Conservation (phyloP, 2,329 filamentous ascomycete genomes). For the Bimuria novae-zelandiae region DNA sequence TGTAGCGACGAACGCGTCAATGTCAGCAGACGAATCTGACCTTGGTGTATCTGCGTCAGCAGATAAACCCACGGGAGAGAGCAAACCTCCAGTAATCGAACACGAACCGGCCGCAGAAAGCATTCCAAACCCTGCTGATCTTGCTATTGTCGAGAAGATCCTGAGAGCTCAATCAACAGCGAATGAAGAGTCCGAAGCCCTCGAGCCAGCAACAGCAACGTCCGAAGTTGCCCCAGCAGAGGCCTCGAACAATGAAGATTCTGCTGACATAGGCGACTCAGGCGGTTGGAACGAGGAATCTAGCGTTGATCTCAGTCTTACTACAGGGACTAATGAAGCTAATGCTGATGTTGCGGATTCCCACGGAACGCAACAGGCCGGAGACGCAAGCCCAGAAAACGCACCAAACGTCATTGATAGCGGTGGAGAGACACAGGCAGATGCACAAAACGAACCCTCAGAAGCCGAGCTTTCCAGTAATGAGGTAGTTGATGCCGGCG, state of each 20-base stretch:
- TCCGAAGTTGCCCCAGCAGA: not conserved
- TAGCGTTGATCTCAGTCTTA: not conserved
- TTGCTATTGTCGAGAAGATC: not conserved
- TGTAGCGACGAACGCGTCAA: not conserved
- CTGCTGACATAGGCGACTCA: not conserved
- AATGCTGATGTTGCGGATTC: not conserved
- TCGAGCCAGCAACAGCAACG: not conserved
- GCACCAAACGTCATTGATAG: not conserved
- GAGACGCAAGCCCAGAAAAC: not conserved
- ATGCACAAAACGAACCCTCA: not conserved
- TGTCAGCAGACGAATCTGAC: conserved; percentile 1
- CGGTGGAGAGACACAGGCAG: not conserved
- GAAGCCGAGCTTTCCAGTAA: not conserved
- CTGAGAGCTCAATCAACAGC: not conserved
- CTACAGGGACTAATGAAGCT: not conserved
- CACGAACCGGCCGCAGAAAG: conserved; percentile 4
- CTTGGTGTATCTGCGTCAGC: no score
- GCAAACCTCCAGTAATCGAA: not conserved
- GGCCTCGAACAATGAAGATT: not conserved
- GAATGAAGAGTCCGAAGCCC: not conserved
- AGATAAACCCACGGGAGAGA: not conserved
- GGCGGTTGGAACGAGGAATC: not conserved
- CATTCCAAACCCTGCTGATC: not conserved
- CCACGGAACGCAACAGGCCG: not conserved
- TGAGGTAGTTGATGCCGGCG: not conserved